A percentile compares a stretch with the other conserved stretches of the same genome.
These are phyloP conservation scores for Torulaspora gathmanii DNA, from an alignment of 805 yeast genomes.

Conservation along the genomic window DNA sequence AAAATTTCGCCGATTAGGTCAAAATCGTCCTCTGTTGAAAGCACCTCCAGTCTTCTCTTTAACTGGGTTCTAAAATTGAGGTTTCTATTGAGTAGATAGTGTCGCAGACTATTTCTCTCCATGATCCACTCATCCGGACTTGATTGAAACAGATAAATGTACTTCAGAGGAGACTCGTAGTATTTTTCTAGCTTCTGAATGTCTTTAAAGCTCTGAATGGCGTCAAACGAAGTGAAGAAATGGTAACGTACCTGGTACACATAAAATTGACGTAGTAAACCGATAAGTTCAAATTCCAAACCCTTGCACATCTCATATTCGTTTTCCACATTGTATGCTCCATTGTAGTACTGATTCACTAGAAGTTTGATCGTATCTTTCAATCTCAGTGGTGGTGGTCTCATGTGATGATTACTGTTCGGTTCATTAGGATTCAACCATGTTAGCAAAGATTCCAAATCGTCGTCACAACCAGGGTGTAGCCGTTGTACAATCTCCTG, in stretches of 20 bases:
- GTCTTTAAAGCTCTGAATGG: slow-evolving; percentile 19
- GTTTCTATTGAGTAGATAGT: slow-evolving; percentile 25
- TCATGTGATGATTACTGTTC: slow-evolving; percentile 23
- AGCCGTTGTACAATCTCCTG: slow-evolving; percentile 7
- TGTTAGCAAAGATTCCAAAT: slow-evolving; percentile 21
- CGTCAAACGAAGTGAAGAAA: slow-evolving; percentile 21
- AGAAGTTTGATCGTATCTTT: slow-evolving; percentile 16
- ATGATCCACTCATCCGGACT: slow-evolving; percentile 16
- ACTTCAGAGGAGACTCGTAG: slow-evolving; percentile 26
- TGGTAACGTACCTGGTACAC: slow-evolving; percentile 23
- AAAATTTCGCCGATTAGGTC: slow-evolving; percentile 21
- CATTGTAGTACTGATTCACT: slow-evolving; percentile 9
- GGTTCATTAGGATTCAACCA: slow-evolving; percentile 30
- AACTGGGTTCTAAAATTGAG: slow-evolving; percentile 14
- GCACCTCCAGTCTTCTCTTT: slow-evolving; percentile 11
- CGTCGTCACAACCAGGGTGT: slow-evolving; percentile 20
- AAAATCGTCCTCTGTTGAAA: slow-evolving; percentile 27
- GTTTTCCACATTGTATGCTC: neutral
- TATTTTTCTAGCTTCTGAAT: slow-evolving; percentile 22
- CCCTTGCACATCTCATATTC: slow-evolving; percentile 1
- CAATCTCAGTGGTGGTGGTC: slow-evolving; percentile 28
- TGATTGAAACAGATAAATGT: slow-evolving; percentile 14
- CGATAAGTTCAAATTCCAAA: slow-evolving; percentile 5
- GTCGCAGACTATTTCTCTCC: slow-evolving; percentile 24
- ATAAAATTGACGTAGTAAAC: slow-evolving; percentile 19